Evolutionary conservation across 768 basidiomycete genomes (phyloP), one percentile per base, ranked within the genome.

Genomic region (Russula brevipes): DNA sequence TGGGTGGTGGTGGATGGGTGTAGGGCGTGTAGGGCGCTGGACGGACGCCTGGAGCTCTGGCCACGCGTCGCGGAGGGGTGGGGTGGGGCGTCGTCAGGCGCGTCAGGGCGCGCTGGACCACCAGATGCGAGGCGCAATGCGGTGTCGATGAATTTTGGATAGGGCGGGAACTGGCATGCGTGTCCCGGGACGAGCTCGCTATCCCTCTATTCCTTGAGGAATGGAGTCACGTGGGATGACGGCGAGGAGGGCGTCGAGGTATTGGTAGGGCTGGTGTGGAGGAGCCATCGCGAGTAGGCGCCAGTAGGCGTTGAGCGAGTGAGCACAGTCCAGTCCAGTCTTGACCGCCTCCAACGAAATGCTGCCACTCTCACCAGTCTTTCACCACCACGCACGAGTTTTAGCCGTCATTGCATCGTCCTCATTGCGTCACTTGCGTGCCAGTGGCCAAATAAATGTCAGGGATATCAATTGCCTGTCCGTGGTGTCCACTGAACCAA

Each of bases 171-270:
- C 11, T 12, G 54, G 11, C 2, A 7, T 33, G 51, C 12, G 36
- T 33, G 31, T 39, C 9, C 14, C 16, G 42, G 2, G 60, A 46
- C 7, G 44, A 16, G 56, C 55, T 54, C 10, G 44, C 51, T 33
- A 47, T 33, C 17, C 59, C 24, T 24, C 24, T 24, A 24, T 24
- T 24, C 24, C 41, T 47, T 31, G 30, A 33, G 52, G 55, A 24
- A 47, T n/a, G 4, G 45, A 30, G 1, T 46, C 56, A 46, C 57
- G 30, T 19, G 64, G 64, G 50, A 66, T n/a, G 7, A 41, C 39
- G 30, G 44, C 24, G 53, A 66, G 52, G 24, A 66, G 52, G 3
- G 65, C 57, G 35, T 57, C 51, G 47, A 66, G 61, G 39, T 66
- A 63, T 46, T 39, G 6, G n/a, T 54, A 31, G 10, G 33, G 14